Conservation (phyloP, 805 yeast species). For the Jamesozyma jinghongensis region DNA sequence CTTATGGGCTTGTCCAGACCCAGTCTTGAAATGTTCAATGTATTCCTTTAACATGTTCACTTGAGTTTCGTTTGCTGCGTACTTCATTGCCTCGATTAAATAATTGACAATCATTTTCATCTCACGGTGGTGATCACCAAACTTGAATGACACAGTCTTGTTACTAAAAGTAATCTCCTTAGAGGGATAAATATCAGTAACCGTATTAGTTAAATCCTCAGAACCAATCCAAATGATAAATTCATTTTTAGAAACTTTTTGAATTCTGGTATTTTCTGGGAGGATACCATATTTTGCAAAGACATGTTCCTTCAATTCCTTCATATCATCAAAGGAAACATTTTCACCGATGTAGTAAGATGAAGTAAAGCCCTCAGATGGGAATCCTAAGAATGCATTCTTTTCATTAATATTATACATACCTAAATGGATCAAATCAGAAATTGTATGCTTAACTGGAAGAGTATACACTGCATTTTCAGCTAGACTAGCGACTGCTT, state of each 20-base stretch:
- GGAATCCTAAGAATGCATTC: conserved; percentile 60
- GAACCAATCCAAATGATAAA: conserved; percentile 66
- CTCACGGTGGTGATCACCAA: conserved; percentile 71
- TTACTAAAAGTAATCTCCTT: conserved; percentile 30
- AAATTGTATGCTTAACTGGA: conserved; percentile 10
- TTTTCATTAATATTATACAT: conserved; percentile 44
- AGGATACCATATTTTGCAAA: conserved; percentile 34
- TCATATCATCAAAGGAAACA: conserved; percentile 50
- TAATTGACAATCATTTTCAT: conserved; percentile 50
- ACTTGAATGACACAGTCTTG: conserved; percentile 43
- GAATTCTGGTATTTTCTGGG: conserved; percentile 65
- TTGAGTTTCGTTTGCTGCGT: conserved; percentile 70
- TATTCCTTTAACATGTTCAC: conserved; percentile 55
- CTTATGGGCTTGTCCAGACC: conserved; percentile 78
- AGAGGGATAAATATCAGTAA: conserved; percentile 42
- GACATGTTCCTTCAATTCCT: conserved; percentile 44
- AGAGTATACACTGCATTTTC: not conserved
- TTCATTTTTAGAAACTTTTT: conserved; percentile 39
- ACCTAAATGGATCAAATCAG: conserved; percentile 36
- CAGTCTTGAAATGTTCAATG: conserved; percentile 62
- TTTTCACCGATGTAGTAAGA: conserved; percentile 55
- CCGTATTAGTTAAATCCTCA: conserved; percentile 39
- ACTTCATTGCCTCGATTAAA: conserved; percentile 46
- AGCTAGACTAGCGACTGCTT: conserved; percentile 10
- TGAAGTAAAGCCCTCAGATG: conserved; percentile 65